Base-by-base conservation (phyloP, 345 rosid species). In the Citrus trifoliata region DNA sequence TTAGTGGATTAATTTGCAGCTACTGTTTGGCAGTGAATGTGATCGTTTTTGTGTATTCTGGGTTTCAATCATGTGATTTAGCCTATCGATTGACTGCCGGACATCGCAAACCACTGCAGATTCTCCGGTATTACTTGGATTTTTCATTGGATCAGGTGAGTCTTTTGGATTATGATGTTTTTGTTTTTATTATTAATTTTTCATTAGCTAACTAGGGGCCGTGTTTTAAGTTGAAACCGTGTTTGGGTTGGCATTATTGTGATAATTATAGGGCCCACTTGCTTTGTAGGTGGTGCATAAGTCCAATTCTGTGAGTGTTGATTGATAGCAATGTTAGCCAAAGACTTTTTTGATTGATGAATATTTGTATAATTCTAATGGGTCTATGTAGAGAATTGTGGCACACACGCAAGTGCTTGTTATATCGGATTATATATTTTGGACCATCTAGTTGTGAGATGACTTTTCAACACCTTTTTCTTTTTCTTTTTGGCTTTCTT, bases 81-180 rank as follows among this genome's bases (percentile, higher is more conserved):
- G 83, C 88, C 37, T 89, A 82, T 69, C 80, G 82, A 27, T 85
- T 93, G 85, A 81, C 86, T 40, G 81, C 90, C 53, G 85, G 91
- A 35, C 86, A 88, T 42, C 80, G 80, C 53, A 61, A 80, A n/a
- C 74, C 79, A 62, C 75, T 70, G 78, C 80, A 80, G 68, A 85
- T 67, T 80, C 82, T 90, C 80, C 92, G 95, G 69, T 79, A 80
- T 73, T 87, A 83, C 82, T 78, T 93, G 59, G 94, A 93, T 85
- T 93, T 93, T 81, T 84, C 81, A 55, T 38, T 90, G 72, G 97
- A 95, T 86, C 98, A 95, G 94, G 98, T 90, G 80, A 76, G 80
- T 61, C 76, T n/a, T 46, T 32, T 40, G 22, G 33, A 70, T 69
- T 73, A 3, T 2, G 19, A 61, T 16, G 58, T 62, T 61, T 48